Base-by-base conservation (phyloP, 768 basidiomycete genomes). In the Cytidiella melzeri region DNA sequence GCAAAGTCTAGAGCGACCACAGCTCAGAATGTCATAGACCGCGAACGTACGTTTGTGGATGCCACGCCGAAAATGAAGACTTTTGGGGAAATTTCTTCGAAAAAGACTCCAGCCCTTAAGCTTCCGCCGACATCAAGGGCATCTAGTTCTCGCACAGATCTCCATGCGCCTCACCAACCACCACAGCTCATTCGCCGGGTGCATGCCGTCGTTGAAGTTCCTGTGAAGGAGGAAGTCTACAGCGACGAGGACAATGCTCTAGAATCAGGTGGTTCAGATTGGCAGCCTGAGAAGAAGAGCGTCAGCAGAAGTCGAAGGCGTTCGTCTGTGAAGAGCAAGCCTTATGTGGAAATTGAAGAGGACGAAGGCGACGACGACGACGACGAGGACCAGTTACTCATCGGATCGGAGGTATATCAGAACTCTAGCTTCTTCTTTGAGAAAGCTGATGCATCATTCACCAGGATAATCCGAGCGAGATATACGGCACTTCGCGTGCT, bases 161-260 rank as follows among this genome's bases (percentile, higher is more conserved):
- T 10, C 27, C 38, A 10, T 25, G 25, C 24, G 28, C 40, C 25
- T 10, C 43, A 30, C 11, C 43, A 26, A 20, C 43, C 41, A n/a
- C 27, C 43, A 44, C 30, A 13, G 43, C 53, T 87, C 13, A 71
- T 87, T 37, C 77, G 85, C 19, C 79, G 81, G 27, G 85, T 87
- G 6, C 76, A 79, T 19, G 81, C 85, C 23, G 61, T 72, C 2
- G 61, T 77, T 5, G 71, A 86, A 18, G 67, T 86, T 1, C 69
- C 75, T 27, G 77, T 87, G 30, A 87, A 87, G 57, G 74, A 74
- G 48, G 84, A 87, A 62, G 80, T 78, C 3, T 69, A 67, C 1
- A 69, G 72, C 3, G 67, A 67, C n/a, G 72, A 73, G 5, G 66
- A 50, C 25, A 37, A 2, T 5, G 41, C 6, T 7, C 27, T 40